Conservation (phyloP, 768 basidiomycete species). For the Tricholoma terreum region DNA sequence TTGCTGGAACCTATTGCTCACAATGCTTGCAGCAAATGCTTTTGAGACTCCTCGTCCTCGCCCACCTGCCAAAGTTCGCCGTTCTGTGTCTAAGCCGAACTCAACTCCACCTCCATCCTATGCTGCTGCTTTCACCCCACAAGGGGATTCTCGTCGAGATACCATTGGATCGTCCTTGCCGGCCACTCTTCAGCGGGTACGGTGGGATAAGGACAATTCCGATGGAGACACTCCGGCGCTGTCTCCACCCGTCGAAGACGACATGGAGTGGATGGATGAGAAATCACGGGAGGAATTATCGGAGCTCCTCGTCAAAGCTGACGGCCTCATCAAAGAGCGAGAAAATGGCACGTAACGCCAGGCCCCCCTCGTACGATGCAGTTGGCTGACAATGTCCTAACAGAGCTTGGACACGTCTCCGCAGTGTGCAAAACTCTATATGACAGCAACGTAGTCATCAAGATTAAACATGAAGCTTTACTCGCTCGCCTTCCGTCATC, state of each 20-base stretch:
- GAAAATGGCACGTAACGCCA: conserved; percentile 59
- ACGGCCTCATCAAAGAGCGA: conserved; percentile 70
- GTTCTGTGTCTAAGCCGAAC: conserved; percentile 36
- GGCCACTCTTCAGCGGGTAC: conserved; percentile 32
- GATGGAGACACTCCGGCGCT: conserved; percentile 2
- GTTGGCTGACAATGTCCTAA: conserved; percentile 10
- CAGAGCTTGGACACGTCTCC: conserved; percentile 68
- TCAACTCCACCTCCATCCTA: conserved; percentile 43
- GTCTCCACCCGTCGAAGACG: conserved; percentile 19
- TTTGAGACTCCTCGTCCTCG: conserved; percentile 60
- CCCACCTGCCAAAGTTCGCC: conserved; percentile 67
- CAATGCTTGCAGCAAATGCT: conserved; percentile 33
- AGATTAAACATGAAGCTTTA: conserved; percentile 68
- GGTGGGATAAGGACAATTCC: conserved; percentile 17
- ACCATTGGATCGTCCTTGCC: conserved; percentile 37
- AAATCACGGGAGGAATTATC: conserved; percentile 73
- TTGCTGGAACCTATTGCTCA: background rate
- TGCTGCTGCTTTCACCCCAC: conserved; percentile 37
- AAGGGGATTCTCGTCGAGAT: conserved; percentile 17
- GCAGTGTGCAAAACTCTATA: conserved; percentile 67
- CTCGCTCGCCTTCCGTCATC: conserved; percentile 58
- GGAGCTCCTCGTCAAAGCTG: conserved; percentile 67
- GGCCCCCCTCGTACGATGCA: background rate
- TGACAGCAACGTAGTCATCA: conserved; percentile 64
- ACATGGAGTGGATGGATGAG: conserved; percentile 52